These are phyloP conservation scores for Leucaena leucocephala DNA, from an alignment of 306 rosid genomes.

Conservation along the genomic window DNA sequence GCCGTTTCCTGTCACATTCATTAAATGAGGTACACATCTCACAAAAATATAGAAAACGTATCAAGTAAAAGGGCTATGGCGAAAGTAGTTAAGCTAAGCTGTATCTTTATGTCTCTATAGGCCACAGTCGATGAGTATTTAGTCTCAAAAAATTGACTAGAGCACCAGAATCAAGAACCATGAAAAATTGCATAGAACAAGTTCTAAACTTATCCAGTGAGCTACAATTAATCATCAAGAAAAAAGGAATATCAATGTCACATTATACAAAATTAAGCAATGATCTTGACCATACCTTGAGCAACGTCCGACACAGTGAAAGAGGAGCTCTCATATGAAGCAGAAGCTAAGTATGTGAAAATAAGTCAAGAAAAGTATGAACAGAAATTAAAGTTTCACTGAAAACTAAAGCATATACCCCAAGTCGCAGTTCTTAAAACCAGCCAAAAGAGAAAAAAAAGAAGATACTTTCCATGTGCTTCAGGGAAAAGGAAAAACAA, in stretches of 20 bases:
- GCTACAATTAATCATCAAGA: background rate
- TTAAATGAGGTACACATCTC: background rate
- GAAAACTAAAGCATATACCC: background rate
- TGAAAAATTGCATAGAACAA: background rate
- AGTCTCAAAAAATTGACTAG: background rate
- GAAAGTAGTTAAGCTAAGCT: background rate
- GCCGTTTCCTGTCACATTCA: background rate
- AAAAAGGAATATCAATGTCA: conserved; percentile 19
- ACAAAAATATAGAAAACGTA: background rate
- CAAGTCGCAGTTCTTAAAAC: background rate
- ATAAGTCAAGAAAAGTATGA: conserved; percentile 58
- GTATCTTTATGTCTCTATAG: background rate
- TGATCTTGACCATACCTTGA: conserved; percentile 62
- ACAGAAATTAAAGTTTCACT: background rate
- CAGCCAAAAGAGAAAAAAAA: background rate
- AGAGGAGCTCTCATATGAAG: conserved; percentile 82
- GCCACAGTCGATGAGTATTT: background rate
- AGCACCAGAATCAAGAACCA: background rate
- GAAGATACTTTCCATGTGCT: background rate
- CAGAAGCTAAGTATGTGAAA: conserved; percentile 83
- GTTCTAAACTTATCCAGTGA: conserved; percentile 28
- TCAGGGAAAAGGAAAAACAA: background rate
- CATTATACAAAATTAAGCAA: conserved; percentile 16
- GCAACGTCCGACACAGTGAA: conserved; percentile 95
- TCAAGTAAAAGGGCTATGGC: background rate